Base-by-base conservation (phyloP, 2,329 filamentous ascomycete species). In the Venturia asperata region DNA sequence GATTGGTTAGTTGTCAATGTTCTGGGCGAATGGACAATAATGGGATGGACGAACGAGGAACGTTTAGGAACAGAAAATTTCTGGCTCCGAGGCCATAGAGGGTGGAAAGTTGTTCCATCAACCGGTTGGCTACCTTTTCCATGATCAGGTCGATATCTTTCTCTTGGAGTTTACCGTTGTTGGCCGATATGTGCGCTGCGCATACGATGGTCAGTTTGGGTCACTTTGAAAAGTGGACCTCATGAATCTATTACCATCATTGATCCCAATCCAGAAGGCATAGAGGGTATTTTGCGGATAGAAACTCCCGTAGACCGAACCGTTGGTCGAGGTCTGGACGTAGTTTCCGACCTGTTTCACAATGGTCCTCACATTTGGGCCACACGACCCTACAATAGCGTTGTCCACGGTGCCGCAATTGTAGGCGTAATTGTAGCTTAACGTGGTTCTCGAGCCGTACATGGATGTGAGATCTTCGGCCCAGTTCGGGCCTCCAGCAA, bases 331-430 rank as follows among this genome's bases (percentile, higher is more conserved):
- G 19, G 30, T 58, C 27, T 34, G 15, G 15, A 15, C 52, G 7
- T 6, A 58, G 3, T 58, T 21, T 27, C 2, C 30, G 15, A 58
- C 52, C 27, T 58, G 52, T 13, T 58, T 13, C 7, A 58, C 52
- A 21, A 58, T 58, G 17, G 52, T 58, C 30, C 52, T 58, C 5
- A 58, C 52, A 37, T 6, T 19, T 34, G 27, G 27, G 52, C 52
- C 30, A 11, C 52, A 58, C 7, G 27, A 21, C 19, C 9, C 5
- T 37, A 58, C 52, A n/a, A 58, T 21, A 37, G 27, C 30, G 17
- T 19, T 37, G 37, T 58, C 52, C 52, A 58, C 52, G 17, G 52
- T 58, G 52, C 27, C 52, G 30, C 52, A 58, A 11, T 58, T 58
- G 52, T 58, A 58, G 30, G 52, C 52, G 17, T 34, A 58, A 15